A percentile compares a stretch with the other conserved stretches of the same genome.
Conservation (phyloP, 192 early-diverging fungal genomes). For the Entrophospora sp. region DNA sequence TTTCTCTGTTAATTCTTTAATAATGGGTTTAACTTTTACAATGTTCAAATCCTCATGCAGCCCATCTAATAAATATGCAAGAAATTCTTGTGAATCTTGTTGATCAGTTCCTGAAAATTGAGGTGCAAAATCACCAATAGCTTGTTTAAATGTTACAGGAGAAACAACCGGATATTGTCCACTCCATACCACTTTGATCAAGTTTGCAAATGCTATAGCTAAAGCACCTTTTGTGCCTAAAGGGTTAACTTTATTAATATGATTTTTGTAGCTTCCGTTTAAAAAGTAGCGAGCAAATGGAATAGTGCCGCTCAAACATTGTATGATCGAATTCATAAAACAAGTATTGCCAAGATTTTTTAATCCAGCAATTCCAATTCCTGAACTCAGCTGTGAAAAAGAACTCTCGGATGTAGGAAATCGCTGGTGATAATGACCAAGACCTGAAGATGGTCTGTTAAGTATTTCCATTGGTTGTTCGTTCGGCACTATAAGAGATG, state of each 20-base stretch:
- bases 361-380: slow-evolving; percentile 58
- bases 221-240: slow-evolving; percentile 65
- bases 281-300: slow-evolving; percentile 64
- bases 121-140: slow-evolving; percentile 61
- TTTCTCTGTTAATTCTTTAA: slow-evolving; percentile 9
- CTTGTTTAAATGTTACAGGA: slow-evolving; percentile 69
- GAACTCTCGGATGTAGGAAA: slow-evolving; percentile 22
- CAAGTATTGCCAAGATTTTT: slow-evolving; percentile 79
- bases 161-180: slow-evolving; percentile 66
- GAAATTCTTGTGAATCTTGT: slow-evolving; percentile 95
- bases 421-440: slow-evolving; percentile 29
- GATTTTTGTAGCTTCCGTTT: slow-evolving; percentile 50
- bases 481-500: too few relatives aligned
- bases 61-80: slow-evolving; percentile 77
- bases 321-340: slow-evolving; percentile 77
- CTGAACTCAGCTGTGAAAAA: slow-evolving; percentile 32
- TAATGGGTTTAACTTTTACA: slow-evolving; percentile 34
- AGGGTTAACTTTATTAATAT: slow-evolving; percentile 57
- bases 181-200: slow-evolving; percentile 77
- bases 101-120: slow-evolving; percentile 86
- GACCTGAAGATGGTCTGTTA: slow-evolving; percentile 23
- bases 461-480: slow-evolving; percentile 22
- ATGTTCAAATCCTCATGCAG: slow-evolving; percentile 88
- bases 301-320: slow-evolving; percentile 61
- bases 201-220: slow-evolving; percentile 65